These are phyloP conservation scores for Selaginella tamariscina DNA, from an alignment of 75 land plant genomes.

Conservation along the genomic window DNA sequence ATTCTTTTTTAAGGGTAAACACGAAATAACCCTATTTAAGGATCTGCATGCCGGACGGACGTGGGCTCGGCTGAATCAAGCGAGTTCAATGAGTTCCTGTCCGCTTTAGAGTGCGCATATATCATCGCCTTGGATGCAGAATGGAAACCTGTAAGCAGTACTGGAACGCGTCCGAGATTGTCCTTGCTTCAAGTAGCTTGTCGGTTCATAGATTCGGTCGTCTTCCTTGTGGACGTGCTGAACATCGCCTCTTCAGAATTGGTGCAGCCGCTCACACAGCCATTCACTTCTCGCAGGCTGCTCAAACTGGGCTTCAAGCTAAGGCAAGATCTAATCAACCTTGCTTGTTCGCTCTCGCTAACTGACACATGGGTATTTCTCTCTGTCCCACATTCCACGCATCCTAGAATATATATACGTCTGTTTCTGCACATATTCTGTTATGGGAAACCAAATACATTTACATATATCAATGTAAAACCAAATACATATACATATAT, in stretches of 20 bases:
- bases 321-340: slow-evolving; percentile 77
- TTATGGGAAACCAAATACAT: no score
- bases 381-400: not conserved
- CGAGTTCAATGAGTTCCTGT: slow-evolving; percentile 39
- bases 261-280: slow-evolving; percentile 32
- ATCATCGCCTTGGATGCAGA: slow-evolving; percentile 88
- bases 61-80: no score
- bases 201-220: slow-evolving; percentile 17
- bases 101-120: slow-evolving; percentile 36
- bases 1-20: no score
- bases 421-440: not conserved
- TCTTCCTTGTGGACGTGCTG: slow-evolving; percentile 65
- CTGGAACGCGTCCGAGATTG: slow-evolving; percentile 37
- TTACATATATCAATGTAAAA: no score
- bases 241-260: slow-evolving; percentile 36
- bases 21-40: no score
- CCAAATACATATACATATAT: no score
- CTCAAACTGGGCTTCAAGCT: slow-evolving; percentile 84
- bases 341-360: slow-evolving; percentile 52
- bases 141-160: slow-evolving; percentile 63
- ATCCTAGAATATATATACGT: no score
- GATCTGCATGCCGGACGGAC: no score
- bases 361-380: not conserved
- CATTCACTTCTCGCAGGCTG: slow-evolving; percentile 39
- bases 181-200: slow-evolving; percentile 87